Percentiles rank a stretch among this genome's conserved stretches.
These are phyloP conservation scores for Cornus florida DNA, from an alignment of 148 eudicot species.

Conservation along the genomic window DNA sequence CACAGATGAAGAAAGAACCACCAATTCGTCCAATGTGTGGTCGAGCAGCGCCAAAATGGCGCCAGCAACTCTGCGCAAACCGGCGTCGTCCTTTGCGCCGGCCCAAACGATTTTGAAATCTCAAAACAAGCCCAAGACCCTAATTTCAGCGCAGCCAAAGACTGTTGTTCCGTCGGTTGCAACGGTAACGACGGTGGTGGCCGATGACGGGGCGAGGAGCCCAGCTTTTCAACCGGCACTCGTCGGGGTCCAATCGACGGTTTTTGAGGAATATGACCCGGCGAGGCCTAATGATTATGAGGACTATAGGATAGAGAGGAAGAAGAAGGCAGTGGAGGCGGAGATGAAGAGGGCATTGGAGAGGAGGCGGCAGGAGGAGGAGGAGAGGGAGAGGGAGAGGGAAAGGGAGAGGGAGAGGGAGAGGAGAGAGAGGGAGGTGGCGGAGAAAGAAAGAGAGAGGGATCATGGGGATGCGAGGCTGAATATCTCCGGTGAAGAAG, in stretches of 20 bases:
- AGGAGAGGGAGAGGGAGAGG: constrained; percentile 21
- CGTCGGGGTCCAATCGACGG: constrained; percentile 63
- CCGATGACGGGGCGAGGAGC: constrained; percentile 4
- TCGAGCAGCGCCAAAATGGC: constrained; percentile 86
- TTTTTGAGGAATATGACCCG: constrained; percentile 84
- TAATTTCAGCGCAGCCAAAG: background rate
- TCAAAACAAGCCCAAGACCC: constrained; percentile 36
- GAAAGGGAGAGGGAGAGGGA: constrained; percentile 2
- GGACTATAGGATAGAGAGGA: constrained; percentile 73
- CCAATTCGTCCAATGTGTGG: constrained; percentile 52
- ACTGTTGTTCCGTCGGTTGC: background rate
- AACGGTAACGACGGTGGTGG: background rate
- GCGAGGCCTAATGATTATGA: constrained; percentile 88
- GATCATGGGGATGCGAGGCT: constrained; percentile 23
- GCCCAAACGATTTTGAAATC: constrained; percentile 61
- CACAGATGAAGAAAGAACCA: constrained; percentile 43
- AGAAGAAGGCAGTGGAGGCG: constrained; percentile 55
- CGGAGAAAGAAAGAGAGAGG: constrained; percentile 26
- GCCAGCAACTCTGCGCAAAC: constrained; percentile 87
- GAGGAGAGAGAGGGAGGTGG: constrained; percentile 24
- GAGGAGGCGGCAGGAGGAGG: constrained; percentile 31
- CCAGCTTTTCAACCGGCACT: constrained; percentile 51
- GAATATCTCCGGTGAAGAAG: constrained; percentile 84
- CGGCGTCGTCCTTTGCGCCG: constrained; percentile 34
- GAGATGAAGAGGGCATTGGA: constrained; percentile 45